These are phyloP conservation scores for Haplosporangium sp. DNA, from an alignment of 371 early-diverging fungal species.

Conservation along the genomic window DNA sequence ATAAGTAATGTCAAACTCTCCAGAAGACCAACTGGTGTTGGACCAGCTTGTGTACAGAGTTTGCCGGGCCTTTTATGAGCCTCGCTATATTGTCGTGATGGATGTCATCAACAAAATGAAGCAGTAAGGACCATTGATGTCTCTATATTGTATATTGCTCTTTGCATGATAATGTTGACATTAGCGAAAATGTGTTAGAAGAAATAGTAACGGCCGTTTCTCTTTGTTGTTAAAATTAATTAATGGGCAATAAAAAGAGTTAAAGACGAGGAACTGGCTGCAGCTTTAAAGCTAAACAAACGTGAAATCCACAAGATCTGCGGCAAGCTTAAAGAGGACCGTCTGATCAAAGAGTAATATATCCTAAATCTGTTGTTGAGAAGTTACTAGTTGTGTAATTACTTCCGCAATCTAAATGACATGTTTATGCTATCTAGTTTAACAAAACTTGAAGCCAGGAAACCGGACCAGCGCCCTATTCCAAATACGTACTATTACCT, in stretches of 20 bases:
- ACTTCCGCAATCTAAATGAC: neutral
- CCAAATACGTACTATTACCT: slow-evolving; percentile 87
- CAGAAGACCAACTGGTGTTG: slow-evolving; percentile 61
- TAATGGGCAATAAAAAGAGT: slow-evolving; percentile 53
- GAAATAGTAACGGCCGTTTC: neutral
- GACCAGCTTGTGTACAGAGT: slow-evolving; percentile 84
- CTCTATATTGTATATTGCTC: neutral
- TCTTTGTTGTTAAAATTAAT: neutral
- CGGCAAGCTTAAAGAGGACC: slow-evolving; percentile 79
- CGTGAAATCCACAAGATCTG: slow-evolving; percentile 85
- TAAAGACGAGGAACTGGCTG: slow-evolving; percentile 84
- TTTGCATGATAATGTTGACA: too few species aligned
- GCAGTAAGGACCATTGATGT: slow-evolving; percentile 46
- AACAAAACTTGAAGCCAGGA: slow-evolving; percentile 72
- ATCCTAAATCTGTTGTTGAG: neutral
- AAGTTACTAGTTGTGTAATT: neutral
- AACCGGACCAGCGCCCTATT: slow-evolving; percentile 71
- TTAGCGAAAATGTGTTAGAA: too few species aligned
- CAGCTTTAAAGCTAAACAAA: slow-evolving; percentile 71
- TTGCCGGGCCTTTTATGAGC: slow-evolving; percentile 88
- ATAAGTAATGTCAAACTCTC: slow-evolving; percentile 52
- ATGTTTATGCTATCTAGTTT: slow-evolving; percentile 53
- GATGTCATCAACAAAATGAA: slow-evolving; percentile 80
- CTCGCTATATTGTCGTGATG: slow-evolving; percentile 82
- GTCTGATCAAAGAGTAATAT: slow-evolving; percentile 78